Percentiles rank a stretch among this genome's conserved stretches.
Evolutionary conservation across 768 basidiomycete species (phyloP).

Genomic region (Panaeolus cyanescens): DNA sequence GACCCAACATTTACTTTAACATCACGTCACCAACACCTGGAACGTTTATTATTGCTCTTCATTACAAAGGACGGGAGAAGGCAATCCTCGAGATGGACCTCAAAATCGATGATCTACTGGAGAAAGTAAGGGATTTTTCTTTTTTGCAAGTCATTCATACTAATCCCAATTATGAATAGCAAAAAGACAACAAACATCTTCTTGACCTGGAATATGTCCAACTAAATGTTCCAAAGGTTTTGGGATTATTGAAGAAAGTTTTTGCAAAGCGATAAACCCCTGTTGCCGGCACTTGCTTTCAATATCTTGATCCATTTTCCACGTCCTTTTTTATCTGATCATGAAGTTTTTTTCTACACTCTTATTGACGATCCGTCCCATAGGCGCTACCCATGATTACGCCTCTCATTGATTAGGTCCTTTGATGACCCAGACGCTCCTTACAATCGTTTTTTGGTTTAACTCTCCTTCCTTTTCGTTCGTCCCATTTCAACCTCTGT

Average conservation of each 20-base stretch:
- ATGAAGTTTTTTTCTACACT: not conserved
- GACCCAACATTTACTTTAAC: constrained; percentile 98
- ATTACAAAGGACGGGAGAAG: constrained; percentile 98
- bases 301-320: constrained; percentile 3
- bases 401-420: constrained; percentile 1
- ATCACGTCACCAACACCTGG: constrained; percentile 97
- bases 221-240: constrained; percentile 93
- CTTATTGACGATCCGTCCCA: constrained; percentile 2
- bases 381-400: constrained; percentile 3
- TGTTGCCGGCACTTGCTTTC: constrained; percentile 5
- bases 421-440: constrained; percentile 5
- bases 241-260: constrained; percentile 91
- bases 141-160: not conserved
- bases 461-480: constrained; percentile 16
- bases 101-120: constrained; percentile 96
- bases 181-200: constrained; percentile 98
- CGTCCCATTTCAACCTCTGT: constrained; percentile 12
- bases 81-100: constrained; percentile 99
- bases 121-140: constrained; percentile 67
- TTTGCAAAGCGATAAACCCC: constrained; percentile 77
- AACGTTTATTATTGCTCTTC: constrained; percentile 97
- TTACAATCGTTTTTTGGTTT: constrained; percentile 10
- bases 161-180: constrained; percentile 47
- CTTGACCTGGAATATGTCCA: constrained; percentile 98
- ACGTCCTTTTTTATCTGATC: not conserved